Evolutionary conservation across 164 flowering plant genomes (phyloP).

Genomic region (Chimonanthus salicifolius): DNA sequence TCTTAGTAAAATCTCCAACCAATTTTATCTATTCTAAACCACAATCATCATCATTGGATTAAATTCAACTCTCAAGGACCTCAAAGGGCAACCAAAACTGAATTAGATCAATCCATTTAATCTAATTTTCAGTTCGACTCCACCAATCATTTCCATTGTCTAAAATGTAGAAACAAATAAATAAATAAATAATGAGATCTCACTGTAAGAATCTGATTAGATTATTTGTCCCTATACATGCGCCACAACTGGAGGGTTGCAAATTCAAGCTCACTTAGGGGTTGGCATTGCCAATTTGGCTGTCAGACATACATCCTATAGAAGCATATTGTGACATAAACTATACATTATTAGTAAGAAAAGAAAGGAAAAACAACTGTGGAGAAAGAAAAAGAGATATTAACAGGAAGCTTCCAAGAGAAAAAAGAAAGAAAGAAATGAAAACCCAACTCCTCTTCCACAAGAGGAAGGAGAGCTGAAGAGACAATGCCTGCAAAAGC

Average conservation of each 20-base stretch:
- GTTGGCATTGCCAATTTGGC: neutral
- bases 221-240: neutral
- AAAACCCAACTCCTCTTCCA: neutral
- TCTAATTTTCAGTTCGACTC: too few relatives aligned
- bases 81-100: too few relatives aligned
- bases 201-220: neutral
- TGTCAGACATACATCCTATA: neutral
- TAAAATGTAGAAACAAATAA: too few relatives aligned
- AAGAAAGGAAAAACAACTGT: neutral
- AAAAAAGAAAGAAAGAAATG: neutral
- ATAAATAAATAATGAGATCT: too few relatives aligned
- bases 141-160: too few relatives aligned
- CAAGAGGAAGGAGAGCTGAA: neutral
- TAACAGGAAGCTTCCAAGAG: neutral
- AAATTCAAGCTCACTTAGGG: neutral
- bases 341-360: neutral
- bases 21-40: too few relatives aligned
- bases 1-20: too few relatives aligned
- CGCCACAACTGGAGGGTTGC: neutral
- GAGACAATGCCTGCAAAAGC: slow-evolving; percentile 4
- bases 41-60: too few relatives aligned
- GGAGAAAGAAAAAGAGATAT: neutral
- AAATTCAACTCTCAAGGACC: too few relatives aligned
- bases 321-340: neutral
- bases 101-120: too few relatives aligned